A percentile compares a stretch with the other conserved stretches of the same genome.
Evolutionary conservation across 2,329 filamentous ascomycete genomes (phyloP).

Genomic region (Coniosporium tulheliwenetii): DNA sequence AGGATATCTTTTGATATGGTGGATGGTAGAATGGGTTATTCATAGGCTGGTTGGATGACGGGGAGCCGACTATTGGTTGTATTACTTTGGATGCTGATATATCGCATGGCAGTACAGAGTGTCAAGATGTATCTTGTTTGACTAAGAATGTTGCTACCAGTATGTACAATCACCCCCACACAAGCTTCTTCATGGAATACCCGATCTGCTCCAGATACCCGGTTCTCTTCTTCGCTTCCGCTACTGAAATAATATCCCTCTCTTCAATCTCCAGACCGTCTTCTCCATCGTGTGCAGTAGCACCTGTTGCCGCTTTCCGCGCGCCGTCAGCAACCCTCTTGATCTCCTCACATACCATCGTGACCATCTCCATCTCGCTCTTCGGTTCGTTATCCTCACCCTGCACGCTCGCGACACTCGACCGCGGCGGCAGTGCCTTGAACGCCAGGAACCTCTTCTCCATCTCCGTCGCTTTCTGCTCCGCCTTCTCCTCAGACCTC

Average conservation of each 20-base stretch:
- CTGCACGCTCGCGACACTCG: constrained; percentile 16
- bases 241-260: constrained; percentile 63
- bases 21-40: not conserved
- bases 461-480: constrained; percentile 8
- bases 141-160: not conserved
- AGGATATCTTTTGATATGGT: constrained; percentile 51
- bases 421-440: constrained; percentile 36
- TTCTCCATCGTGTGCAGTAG: constrained; percentile 8
- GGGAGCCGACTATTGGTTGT: too few species aligned
- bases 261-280: constrained; percentile 30
- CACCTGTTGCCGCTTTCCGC: constrained; percentile 18
- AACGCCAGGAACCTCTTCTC: constrained; percentile 32
- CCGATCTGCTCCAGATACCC: constrained; percentile 75
- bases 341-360: constrained; percentile 60
- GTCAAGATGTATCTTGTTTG: too few species aligned
- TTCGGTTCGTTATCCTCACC: constrained; percentile 15
- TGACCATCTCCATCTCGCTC: constrained; percentile 39
- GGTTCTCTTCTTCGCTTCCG: constrained; percentile 75
- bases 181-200: constrained; percentile 82
- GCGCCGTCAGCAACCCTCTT: constrained; percentile 43
- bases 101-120: too few species aligned
- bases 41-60: too few species aligned
- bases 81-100: too few species aligned
- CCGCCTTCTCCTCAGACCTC: constrained; percentile 5
- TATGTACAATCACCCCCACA: constrained; percentile 46